Conservation (phyloP, 2,329 filamentous ascomycete genomes). For the Alternaria ethzedia region DNA sequence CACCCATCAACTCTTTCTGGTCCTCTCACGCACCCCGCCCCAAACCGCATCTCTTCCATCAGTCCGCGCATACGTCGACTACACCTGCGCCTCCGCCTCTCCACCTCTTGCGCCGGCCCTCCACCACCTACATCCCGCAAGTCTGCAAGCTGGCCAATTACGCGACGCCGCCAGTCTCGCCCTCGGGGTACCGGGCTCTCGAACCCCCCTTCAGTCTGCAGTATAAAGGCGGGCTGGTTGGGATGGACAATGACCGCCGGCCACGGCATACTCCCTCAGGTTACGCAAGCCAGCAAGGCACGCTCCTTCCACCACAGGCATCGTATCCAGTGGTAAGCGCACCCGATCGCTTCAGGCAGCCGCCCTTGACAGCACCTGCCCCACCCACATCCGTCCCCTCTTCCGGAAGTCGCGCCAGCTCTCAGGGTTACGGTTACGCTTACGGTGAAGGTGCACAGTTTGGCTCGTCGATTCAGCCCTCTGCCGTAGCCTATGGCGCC, state of each 20-base stretch:
- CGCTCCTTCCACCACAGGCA: slow-evolving; percentile 52
- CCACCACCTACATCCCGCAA: slow-evolving; percentile 25
- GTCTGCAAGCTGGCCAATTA: slow-evolving; percentile 70
- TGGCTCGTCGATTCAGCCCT: slow-evolving; percentile 60
- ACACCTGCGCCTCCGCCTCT: slow-evolving; percentile 3
- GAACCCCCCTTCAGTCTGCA: slow-evolving; percentile 65
- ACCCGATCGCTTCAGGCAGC: slow-evolving; percentile 57
- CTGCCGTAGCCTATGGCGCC: slow-evolving; percentile 65
- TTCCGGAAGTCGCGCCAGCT: slow-evolving; percentile 46
- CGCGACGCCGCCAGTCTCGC: slow-evolving; percentile 68
- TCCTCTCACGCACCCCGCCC: slow-evolving; percentile 15
- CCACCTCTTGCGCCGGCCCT: slow-evolving; percentile 24
- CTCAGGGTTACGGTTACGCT: slow-evolving; percentile 57
- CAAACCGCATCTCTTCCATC: slow-evolving; percentile 18
- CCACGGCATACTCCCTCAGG: slow-evolving; percentile 75
- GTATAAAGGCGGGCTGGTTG: slow-evolving; percentile 61
- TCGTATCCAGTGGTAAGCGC: slow-evolving; percentile 54
- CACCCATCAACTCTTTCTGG: slow-evolving; percentile 15
- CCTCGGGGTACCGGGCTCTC: slow-evolving; percentile 66
- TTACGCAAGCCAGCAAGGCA: slow-evolving; percentile 62
- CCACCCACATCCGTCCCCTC: slow-evolving; percentile 52
- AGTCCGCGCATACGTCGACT: slow-evolving; percentile 10
- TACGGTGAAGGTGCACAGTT: slow-evolving; percentile 62
- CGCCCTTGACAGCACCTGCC: slow-evolving; percentile 51
- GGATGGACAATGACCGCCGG: slow-evolving; percentile 79